Evolutionary conservation across 2,329 filamentous ascomycete genomes (phyloP).

Genomic region (Metarhizium humberi): DNA sequence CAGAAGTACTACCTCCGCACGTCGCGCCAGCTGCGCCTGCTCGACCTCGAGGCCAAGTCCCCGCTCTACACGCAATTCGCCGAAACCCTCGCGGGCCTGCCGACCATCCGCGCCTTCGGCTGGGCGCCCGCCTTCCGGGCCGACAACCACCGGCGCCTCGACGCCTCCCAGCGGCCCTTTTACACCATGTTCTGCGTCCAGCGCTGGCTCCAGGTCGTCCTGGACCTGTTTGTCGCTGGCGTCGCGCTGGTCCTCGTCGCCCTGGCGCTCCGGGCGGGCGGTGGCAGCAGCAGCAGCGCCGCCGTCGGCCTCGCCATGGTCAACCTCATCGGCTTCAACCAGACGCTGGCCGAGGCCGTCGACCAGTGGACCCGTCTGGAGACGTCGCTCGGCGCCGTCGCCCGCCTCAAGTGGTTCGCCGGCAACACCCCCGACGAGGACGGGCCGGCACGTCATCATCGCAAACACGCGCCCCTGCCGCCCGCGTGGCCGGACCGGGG

Average conservation of each 20-base stretch:
- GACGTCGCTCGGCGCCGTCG: conserved; percentile 25
- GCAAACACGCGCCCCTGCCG: too few species aligned
- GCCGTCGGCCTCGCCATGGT: conserved; percentile 22
- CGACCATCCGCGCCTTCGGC: conserved; percentile 39
- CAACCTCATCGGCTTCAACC: conserved; percentile 18
- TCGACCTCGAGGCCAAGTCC: conserved; percentile 41
- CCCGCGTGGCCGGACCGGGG: conserved; percentile 18
- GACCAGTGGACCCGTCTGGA: conserved; percentile 27
- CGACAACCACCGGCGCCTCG: conserved; percentile 24
- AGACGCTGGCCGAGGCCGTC: conserved; percentile 22
- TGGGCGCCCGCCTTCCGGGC: conserved; percentile 30
- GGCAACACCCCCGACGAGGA: conserved; percentile 19
- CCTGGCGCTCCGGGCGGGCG: conserved; percentile 25
- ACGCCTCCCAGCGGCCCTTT: conserved; percentile 37
- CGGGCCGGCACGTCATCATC: background rate
- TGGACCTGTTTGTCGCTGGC: conserved; percentile 37
- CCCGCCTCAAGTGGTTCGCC: conserved; percentile 23
- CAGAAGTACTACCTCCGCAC: conserved; percentile 43
- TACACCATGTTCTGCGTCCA: conserved; percentile 41
- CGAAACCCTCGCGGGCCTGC: conserved; percentile 36
- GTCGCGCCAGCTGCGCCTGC: conserved; percentile 39
- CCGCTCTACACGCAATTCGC: conserved; percentile 42
- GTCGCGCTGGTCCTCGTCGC: conserved; percentile 36
- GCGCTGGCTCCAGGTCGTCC: conserved; percentile 36
- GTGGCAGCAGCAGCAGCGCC: conserved; percentile 11